Evolutionary conservation across 306 rosid genomes (phyloP).

Genomic region (Lagenaria siceraria): DNA sequence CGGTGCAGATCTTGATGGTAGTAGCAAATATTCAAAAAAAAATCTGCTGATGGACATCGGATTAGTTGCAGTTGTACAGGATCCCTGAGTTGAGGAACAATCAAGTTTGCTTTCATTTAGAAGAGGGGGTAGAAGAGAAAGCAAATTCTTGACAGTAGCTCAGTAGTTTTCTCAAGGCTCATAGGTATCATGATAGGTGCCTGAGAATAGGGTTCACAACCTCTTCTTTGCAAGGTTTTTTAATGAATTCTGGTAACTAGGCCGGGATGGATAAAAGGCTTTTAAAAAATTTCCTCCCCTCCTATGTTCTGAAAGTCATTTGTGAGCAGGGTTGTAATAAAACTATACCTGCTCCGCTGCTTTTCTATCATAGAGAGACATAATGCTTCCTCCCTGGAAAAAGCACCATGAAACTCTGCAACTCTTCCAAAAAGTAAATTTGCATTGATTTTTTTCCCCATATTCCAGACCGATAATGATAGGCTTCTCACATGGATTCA

Average conservation of each 20-base stretch:
- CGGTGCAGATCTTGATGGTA: no score
- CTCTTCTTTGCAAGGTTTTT: no score
- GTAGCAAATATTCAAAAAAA: no score
- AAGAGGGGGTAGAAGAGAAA: no score
- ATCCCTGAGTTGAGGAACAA: no score
- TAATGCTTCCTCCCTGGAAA: background rate
- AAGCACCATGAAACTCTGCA: background rate
- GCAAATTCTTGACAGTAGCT: no score
- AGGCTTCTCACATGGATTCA: background rate
- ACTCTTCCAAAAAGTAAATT: background rate
- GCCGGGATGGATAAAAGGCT: background rate
- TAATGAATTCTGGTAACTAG: background rate
- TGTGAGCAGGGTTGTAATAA: background rate
- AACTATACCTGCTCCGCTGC: background rate
- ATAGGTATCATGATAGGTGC: no score
- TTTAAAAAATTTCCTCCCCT: background rate
- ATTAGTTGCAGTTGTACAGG: no score
- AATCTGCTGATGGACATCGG: no score
- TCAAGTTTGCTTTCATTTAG: no score
- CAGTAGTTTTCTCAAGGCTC: no score
- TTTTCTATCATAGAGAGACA: background rate
- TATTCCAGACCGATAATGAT: background rate
- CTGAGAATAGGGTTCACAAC: no score
- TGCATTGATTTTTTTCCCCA: background rate
- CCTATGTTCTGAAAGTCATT: background rate